Base-by-base conservation (phyloP, 768 basidiomycete species). In the Gymnopilus dilepis region DNA sequence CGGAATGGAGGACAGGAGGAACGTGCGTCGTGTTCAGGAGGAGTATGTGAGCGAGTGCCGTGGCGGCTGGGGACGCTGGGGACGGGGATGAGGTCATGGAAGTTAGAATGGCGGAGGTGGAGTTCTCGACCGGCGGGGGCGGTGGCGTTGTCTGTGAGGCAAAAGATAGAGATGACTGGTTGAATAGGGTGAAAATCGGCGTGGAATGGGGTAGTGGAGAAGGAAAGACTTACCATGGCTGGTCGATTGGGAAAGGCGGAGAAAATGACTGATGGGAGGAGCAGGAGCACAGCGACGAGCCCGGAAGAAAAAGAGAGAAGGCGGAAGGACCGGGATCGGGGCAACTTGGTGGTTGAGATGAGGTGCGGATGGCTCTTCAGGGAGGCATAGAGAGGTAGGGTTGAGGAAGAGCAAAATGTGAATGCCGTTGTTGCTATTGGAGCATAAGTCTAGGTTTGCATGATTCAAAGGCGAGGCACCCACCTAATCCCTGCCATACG, bases 401-500 rank as follows among this genome's bases (percentile, higher is more conserved):
- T 89, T 61, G 84, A 82, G 6, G 85, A 77, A 1, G 90, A 86
- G 17, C 86, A 80, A 68, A 90, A 91, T 12, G 86, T 77, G 69
- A 92, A 91, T 8, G 85, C 83, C 22, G 80, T 82, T 19, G 81
- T 81, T 52, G 83, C 89, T 91, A 53, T n/a, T 48, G 50, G n/a
- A 42, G 38, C 26, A 22, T 37, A 30, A 37, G 58, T 37, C 56
- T 59, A 11, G 30, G 51, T 19, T 60, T n/a, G 47, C 28, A 50
- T 21, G 11, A 6, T 28, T 13, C 9, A 15, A 11, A 37, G 34
- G 55, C 66, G 60, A 60, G 62, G 58, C 51, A 84, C 87, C 62
- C 62, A 91, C 90, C 84, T 56, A 86, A 77, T 60, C 84, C 85
- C 68, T 86, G 82, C 89, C 88, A 90, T 48, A 88, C 75, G 33